phyloP scores from a whole-genome alignment of 2,329 filamentous ascomycete species.

The Diaporthe velutina region DNA sequence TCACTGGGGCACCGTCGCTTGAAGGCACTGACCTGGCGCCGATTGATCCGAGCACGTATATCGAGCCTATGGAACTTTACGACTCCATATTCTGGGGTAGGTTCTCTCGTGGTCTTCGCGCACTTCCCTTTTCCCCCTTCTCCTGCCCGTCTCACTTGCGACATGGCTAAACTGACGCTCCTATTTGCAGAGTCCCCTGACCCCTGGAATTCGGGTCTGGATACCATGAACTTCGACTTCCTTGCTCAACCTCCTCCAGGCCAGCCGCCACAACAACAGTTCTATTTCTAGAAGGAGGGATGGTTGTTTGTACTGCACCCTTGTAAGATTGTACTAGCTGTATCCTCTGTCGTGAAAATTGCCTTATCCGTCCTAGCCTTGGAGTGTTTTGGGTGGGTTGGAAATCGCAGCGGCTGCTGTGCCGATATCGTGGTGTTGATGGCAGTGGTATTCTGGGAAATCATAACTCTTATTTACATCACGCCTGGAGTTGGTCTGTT shows the following conservation, averaged over 20 bases:
- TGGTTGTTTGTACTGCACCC: neutral
- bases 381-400: neutral
- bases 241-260: conserved; percentile 70
- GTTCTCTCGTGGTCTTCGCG: conserved; percentile 45
- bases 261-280: conserved; percentile 66
- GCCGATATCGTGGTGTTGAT: neutral
- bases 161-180: neutral
- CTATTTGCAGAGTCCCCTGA: conserved; percentile 66
- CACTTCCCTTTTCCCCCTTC: too few species aligned
- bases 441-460: neutral
- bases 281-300: conserved; percentile 61
- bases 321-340: conserved; percentile 1
- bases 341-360: neutral
- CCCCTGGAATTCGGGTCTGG: conserved; percentile 68
- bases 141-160: too few species aligned
- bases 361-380: neutral
- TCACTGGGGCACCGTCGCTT: conserved; percentile 46
- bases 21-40: conserved; percentile 60
- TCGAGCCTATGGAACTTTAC: conserved; percentile 77
- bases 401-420: neutral
- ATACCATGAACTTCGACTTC: conserved; percentile 72
- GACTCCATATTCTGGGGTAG: conserved; percentile 77
- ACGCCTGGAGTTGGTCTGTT: neutral
- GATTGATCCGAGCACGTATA: conserved; percentile 68
- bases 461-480: neutral